Evolutionary conservation across 2,329 filamentous ascomycete genomes (phyloP).

Genomic region (Cytospora leucostoma): DNA sequence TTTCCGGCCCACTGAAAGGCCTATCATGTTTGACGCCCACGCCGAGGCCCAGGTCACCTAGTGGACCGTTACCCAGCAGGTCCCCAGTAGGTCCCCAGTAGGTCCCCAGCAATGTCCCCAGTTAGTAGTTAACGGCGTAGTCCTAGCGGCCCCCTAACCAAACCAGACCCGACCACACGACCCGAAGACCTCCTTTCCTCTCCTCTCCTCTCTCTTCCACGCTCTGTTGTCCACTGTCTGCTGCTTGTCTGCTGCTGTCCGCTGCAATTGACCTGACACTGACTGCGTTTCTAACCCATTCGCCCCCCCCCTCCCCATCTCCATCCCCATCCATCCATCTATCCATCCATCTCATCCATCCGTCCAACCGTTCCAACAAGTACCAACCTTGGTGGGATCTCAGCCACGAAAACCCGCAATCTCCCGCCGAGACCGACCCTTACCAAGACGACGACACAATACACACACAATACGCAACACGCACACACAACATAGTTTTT

Average conservation of each 20-base stretch:
- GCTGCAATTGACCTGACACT: not conserved
- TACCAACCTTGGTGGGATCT: not conserved
- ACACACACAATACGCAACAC: not conserved
- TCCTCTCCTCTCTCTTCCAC: not conserved
- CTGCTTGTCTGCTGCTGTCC: not conserved
- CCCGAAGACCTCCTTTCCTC: slow-evolving; percentile 6
- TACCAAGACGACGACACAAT: not conserved
- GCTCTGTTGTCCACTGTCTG: not conserved
- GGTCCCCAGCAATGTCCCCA: not conserved
- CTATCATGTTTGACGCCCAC: not conserved
- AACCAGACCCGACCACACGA: not conserved
- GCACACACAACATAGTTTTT: slow-evolving; percentile 2
- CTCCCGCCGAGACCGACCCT: not conserved
- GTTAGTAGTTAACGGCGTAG: slow-evolving; percentile 6
- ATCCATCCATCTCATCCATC: not conserved
- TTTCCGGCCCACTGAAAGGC: not conserved
- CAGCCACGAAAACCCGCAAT: slow-evolving; percentile 13
- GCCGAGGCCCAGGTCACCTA: slow-evolving; percentile 1
- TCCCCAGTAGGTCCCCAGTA: slow-evolving; percentile 4
- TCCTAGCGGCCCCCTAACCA: slow-evolving; percentile 14
- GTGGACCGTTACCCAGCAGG: slow-evolving; percentile 12
- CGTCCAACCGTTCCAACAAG: not conserved
- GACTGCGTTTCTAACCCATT: slow-evolving; percentile 8
- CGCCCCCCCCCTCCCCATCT: too few species aligned
- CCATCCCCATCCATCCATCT: slow-evolving; percentile 4